Conservation (phyloP, 2,329 filamentous ascomycete genomes). For the Cryphonectria japonica region DNA sequence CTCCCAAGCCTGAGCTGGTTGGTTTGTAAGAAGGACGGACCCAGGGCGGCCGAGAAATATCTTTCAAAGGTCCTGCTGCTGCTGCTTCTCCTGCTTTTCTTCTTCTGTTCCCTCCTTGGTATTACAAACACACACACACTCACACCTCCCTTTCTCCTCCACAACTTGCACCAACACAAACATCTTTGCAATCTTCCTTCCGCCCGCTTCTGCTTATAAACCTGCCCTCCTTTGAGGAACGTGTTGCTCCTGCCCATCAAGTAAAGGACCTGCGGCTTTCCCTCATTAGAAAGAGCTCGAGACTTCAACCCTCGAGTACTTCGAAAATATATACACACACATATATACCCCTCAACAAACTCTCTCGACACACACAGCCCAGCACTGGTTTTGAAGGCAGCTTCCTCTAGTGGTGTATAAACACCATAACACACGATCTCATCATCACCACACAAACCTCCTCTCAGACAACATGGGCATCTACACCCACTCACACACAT, state of each 20-base stretch:
- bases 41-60: slow-evolving; percentile 19
- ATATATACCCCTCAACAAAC: not conserved
- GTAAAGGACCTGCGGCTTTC: not conserved
- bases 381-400: slow-evolving; percentile 7
- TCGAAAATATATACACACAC: not conserved
- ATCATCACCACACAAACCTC: slow-evolving; percentile 7
- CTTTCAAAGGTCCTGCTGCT: slow-evolving; percentile 7
- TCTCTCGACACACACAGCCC: not conserved
- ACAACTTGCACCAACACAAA: not conserved
- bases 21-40: slow-evolving; percentile 20
- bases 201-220: slow-evolving; percentile 5
- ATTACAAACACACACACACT: not conserved
- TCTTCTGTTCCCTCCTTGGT: not conserved
- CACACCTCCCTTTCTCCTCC: not conserved
- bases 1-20: slow-evolving; percentile 15
- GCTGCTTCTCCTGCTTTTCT: slow-evolving; percentile 5
- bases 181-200: not conserved
- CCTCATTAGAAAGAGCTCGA: no score
- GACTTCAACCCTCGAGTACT: not conserved
- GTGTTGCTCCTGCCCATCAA: not conserved
- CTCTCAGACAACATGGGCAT: slow-evolving; percentile 22
- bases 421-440: not conserved
- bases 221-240: slow-evolving; percentile 8
- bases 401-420: not conserved
- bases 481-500: slow-evolving; percentile 37